Evolutionary conservation across 2,329 filamentous ascomycete species (phyloP).

Genomic region (Sclerotinia sclerotiorum): DNA sequence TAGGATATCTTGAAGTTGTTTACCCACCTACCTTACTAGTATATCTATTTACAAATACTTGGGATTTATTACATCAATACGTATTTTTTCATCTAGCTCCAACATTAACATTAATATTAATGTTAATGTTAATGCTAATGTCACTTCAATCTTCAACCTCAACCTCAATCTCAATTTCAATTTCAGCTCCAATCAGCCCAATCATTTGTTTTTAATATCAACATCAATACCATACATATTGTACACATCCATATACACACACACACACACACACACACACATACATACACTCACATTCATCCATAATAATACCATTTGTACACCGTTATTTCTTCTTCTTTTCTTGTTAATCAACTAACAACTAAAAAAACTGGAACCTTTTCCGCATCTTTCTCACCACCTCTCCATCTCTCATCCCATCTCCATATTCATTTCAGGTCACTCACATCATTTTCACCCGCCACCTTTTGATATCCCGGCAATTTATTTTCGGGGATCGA

Average conservation of each 20-base stretch:
- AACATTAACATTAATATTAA: neutral
- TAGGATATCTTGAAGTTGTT: too few relatives aligned
- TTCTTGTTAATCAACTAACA: neutral
- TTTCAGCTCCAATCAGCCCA: neutral
- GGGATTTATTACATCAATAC: too few relatives aligned
- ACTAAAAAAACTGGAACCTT: slow-evolving; percentile 8
- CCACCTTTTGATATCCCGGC: slow-evolving; percentile 13
- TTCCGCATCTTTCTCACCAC: slow-evolving; percentile 4
- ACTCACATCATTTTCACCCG: slow-evolving; percentile 13
- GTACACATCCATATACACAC: neutral
- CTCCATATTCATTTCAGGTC: neutral
- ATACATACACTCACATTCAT: neutral
- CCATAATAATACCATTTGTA: neutral
- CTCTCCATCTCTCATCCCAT: neutral
- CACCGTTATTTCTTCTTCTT: neutral
- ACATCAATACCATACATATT: neutral
- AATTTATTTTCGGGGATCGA: neutral
- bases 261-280: too few relatives aligned
- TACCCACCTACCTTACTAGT: too few relatives aligned
- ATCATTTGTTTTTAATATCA: too few relatives aligned
- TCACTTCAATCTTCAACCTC: neutral
- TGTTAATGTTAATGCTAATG: too few relatives aligned
- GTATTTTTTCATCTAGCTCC: neutral
- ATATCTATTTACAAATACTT: too few relatives aligned
- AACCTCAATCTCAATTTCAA: neutral